Conservation (phyloP, 805 yeast species). For the Nakazawaea pomicola region DNA sequence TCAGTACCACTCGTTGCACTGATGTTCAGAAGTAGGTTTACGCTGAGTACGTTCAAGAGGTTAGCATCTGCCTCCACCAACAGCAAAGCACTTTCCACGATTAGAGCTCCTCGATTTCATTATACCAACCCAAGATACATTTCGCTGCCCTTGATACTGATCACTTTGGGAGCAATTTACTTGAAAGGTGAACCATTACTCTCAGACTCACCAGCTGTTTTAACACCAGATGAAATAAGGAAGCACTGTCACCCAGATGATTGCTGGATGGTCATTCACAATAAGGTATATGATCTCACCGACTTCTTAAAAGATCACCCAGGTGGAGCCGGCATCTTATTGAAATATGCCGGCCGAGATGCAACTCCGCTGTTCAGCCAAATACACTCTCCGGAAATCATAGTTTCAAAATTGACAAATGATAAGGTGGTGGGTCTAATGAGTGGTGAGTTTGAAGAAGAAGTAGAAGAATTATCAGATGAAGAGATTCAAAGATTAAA, state of each 20-base stretch:
- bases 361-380: constrained; percentile 19
- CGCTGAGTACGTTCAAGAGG: too few species aligned
- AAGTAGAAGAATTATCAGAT: constrained; percentile 21
- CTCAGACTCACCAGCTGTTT: constrained; percentile 32
- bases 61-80: too few species aligned
- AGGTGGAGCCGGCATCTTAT: constrained; percentile 34
- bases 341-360: constrained; percentile 37
- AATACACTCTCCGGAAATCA: constrained; percentile 23
- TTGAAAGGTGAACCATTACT: background rate
- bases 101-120: too few species aligned
- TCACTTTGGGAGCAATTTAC: too few species aligned
- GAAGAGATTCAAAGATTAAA: constrained; percentile 37
- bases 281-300: constrained; percentile 31
- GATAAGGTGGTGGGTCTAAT: constrained; percentile 34
- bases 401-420: constrained; percentile 19
- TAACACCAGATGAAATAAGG: constrained; percentile 62
- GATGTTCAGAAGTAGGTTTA: too few species aligned
- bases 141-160: too few species aligned
- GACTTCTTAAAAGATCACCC: constrained; percentile 30
- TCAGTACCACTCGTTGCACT: too few species aligned
- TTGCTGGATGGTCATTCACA: constrained; percentile 30
- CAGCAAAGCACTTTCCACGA: too few species aligned
- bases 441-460: constrained; percentile 17
- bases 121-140: too few species aligned
- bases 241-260: constrained; percentile 53